Percentiles rank a stretch among this genome's conserved stretches.
Evolutionary conservation across 2,329 filamentous ascomycete genomes (phyloP).

Genomic region (Colletotrichum agaves): DNA sequence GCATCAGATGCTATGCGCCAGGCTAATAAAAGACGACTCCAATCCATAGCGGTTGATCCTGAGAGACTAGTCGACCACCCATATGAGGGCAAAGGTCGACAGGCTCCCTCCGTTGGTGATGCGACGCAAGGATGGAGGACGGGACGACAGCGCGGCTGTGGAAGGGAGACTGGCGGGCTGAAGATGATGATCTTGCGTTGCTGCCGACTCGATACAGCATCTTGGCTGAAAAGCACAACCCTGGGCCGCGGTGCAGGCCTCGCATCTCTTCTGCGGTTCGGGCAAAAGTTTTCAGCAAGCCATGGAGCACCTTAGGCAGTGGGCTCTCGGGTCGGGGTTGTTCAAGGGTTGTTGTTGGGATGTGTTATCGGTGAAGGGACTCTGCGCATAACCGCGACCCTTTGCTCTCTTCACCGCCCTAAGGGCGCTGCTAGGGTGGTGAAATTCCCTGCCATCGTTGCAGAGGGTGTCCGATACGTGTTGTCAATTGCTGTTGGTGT

Average conservation of each 20-base stretch:
- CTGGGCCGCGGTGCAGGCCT: conserved; percentile 8
- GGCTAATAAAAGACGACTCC: conserved; percentile 14
- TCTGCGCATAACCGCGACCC: background rate
- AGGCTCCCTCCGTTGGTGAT: conserved; percentile 20
- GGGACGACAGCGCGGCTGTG: background rate
- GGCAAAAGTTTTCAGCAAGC: background rate
- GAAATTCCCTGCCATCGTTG: conserved; percentile 10
- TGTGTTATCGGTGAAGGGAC: conserved; percentile 27
- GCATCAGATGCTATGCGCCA: conserved; percentile 7
- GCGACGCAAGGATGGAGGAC: conserved; percentile 27
- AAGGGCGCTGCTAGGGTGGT: conserved; percentile 17
- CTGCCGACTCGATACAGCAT: conserved; percentile 2
- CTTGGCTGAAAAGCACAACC: background rate
- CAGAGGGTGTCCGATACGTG: conserved; percentile 9
- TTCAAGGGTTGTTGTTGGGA: conserved; percentile 16
- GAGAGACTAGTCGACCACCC: conserved; percentile 16
- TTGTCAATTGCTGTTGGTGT: background rate
- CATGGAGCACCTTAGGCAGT: conserved; percentile 5
- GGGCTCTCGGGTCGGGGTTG: background rate
- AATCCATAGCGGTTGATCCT: conserved; percentile 4
- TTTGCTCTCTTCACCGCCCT: conserved; percentile 28
- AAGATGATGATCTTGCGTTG: background rate
- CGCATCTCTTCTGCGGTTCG: background rate
- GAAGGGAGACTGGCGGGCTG: background rate
- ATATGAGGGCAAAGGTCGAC: background rate